These are phyloP conservation scores for Phialocephala subalpina DNA, from an alignment of 2,329 filamentous ascomycete species.

Conservation along the genomic window DNA sequence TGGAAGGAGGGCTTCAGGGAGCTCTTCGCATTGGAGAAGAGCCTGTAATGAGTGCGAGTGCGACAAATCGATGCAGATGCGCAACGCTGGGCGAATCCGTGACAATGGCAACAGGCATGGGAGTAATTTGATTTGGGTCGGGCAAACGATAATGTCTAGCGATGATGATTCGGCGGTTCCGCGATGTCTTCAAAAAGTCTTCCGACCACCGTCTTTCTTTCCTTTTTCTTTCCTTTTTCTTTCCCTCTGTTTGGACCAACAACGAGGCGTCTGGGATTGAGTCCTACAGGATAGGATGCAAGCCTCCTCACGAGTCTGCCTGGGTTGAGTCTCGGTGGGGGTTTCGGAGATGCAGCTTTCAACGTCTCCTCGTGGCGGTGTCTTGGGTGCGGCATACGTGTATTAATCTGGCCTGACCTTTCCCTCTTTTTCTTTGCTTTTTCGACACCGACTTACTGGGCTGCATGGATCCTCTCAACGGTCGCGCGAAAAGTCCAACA, in stretches of 20 bases:
- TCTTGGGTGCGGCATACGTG: neutral
- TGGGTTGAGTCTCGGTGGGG: conserved; percentile 1
- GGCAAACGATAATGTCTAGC: conserved; percentile 1
- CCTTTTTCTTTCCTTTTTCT: neutral
- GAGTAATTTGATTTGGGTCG: neutral
- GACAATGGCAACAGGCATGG: neutral
- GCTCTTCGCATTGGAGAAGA: conserved; percentile 58
- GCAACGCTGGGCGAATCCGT: neutral
- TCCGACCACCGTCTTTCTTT: neutral
- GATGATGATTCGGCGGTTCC: conserved; percentile 2
- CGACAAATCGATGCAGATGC: neutral
- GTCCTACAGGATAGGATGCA: neutral
- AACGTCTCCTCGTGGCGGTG: neutral
- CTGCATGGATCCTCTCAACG: neutral
- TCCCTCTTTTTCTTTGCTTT: neutral
- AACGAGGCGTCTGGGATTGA: neutral
- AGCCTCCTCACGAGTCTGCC: conserved; percentile 1
- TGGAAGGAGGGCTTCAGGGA: conserved; percentile 66
- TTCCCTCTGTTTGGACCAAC: neutral
- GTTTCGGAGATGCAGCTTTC: conserved; percentile 2
- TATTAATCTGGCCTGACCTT: conserved; percentile 11
- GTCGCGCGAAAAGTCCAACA: neutral
- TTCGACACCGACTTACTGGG: neutral
- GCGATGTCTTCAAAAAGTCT: neutral
- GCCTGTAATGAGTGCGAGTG: conserved; percentile 29